Evolutionary conservation across 1,284 basidiomycete genomes (phyloP), one percentile per base, ranked within the genome.

Genomic region (Phlebopus sp.): DNA sequence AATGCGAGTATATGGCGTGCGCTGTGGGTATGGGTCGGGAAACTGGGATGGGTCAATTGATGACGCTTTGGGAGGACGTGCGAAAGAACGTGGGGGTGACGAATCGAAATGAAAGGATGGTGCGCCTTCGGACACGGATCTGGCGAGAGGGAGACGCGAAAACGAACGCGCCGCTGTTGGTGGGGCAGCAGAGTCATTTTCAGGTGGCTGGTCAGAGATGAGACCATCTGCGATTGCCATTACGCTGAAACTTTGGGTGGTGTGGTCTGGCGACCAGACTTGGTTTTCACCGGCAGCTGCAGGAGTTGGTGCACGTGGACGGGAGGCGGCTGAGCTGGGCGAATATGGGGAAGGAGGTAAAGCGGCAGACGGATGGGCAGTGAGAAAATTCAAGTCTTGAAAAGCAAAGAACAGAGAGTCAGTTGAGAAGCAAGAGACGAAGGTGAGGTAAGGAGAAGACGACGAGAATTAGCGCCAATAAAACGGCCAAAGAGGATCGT

Each of bases 31-130:
- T 7, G 75, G 77, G 50, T 78, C 77, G 2, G 77, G 76, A 43
- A 80, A 86, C 44, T 78, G 81, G 3, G 77, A 73, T 23, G 84
- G 82, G 64, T 86, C 84, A 40, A 82, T 69, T 13, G 69, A 57
- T 44, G 73, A 54, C 30, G 63, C 60, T 55, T 76, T 77, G 21
- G 76, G 72, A 31, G 75, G 77, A 40, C 74, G 73, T 44, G 71
- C 67, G 56, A 76, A 76, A 49, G 66, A 66, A 21, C 56, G 65
- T 25, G 64, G 66, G 49, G 65, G 67, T 44, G 66, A 65, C 35
- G 67, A 59, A 50, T 75, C 72, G 37, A 67, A 68, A 37, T 63
- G 62, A 47, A 66, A 62, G 38, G 61, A 64, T 48, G 69, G 59
- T 27, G 77, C 76, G 35, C 68, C 58, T 35, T 71, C 70, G 15